Evolutionary conservation across 2,329 filamentous ascomycete genomes (phyloP).

Genomic region (Penicillium sp.): DNA sequence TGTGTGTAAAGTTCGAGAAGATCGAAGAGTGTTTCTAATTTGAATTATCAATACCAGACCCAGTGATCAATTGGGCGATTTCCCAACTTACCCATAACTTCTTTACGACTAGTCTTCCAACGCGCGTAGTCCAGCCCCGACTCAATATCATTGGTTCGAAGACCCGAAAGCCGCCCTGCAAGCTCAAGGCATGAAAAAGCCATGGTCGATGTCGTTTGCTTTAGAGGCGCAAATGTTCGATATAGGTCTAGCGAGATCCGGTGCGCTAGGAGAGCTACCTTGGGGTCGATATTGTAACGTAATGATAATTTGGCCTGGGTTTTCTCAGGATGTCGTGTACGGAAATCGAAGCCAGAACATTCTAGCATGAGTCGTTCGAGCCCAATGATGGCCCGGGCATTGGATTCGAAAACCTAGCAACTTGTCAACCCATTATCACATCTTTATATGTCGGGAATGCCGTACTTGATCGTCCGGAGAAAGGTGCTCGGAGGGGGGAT

Average conservation of each 20-base stretch:
- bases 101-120: conserved; percentile 51
- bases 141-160: conserved; percentile 56
- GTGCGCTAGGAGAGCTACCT: conserved; percentile 72
- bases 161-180: conserved; percentile 68
- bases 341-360: conserved; percentile 90
- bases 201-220: conserved; percentile 85
- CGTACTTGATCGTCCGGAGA: conserved; percentile 81
- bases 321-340: conserved; percentile 84
- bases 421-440: conserved; percentile 1
- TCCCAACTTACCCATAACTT: conserved; percentile 53
- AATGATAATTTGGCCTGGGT: conserved; percentile 79
- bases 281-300: conserved; percentile 58
- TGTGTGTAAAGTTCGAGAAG: conserved; percentile 91
- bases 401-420: conserved; percentile 73
- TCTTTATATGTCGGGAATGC: neutral
- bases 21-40: conserved; percentile 81
- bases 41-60: conserved; percentile 2
- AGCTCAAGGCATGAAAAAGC: conserved; percentile 82
- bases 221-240: conserved; percentile 89
- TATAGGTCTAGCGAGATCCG: conserved; percentile 87
- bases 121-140: conserved; percentile 54
- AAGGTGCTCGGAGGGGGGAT: conserved; percentile 66
- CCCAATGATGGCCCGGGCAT: conserved; percentile 80
- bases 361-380: conserved; percentile 93
- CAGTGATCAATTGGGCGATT: neutral